A percentile compares a stretch with the other conserved stretches of the same genome.
Evolutionary conservation across 139 green algal genomes (phyloP).

Genomic region (Ostreobium quekettii): DNA sequence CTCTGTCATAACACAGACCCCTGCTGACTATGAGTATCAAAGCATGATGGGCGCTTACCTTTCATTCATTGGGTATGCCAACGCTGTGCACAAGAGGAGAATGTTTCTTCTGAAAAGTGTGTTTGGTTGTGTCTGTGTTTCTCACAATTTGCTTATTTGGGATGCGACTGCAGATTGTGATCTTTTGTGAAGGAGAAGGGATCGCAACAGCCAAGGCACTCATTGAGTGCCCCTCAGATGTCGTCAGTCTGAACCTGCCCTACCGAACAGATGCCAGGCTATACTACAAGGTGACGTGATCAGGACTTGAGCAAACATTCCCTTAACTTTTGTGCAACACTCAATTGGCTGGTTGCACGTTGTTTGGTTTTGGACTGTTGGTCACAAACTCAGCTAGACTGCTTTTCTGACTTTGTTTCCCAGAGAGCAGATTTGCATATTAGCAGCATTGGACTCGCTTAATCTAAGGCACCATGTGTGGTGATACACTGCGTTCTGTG

Average conservation of each 20-base stretch:
- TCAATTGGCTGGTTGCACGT: too few relatives aligned
- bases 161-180: conserved; percentile 21
- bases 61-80: background rate
- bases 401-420: conserved; percentile 6
- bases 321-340: too few relatives aligned
- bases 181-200: conserved; percentile 48
- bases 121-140: background rate
- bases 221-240: conserved; percentile 42
- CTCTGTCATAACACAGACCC: too few relatives aligned
- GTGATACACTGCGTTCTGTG: too few relatives aligned
- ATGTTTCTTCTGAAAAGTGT: background rate
- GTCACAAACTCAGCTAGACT: too few relatives aligned
- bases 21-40: too few relatives aligned
- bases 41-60: too few relatives aligned
- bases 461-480: background rate
- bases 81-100: background rate
- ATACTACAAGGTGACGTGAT: conserved; percentile 60
- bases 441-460: background rate
- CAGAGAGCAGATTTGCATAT: background rate
- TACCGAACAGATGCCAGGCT: conserved; percentile 51
- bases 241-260: conserved; percentile 35
- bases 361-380: too few relatives aligned
- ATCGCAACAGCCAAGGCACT: conserved; percentile 58
- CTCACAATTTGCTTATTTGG: background rate
- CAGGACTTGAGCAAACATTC: background rate